Evolutionary conservation across 2,329 filamentous ascomycete species (phyloP), one percentile per base, ranked within the genome.

Genomic region (Colletotrichum sp.): DNA sequence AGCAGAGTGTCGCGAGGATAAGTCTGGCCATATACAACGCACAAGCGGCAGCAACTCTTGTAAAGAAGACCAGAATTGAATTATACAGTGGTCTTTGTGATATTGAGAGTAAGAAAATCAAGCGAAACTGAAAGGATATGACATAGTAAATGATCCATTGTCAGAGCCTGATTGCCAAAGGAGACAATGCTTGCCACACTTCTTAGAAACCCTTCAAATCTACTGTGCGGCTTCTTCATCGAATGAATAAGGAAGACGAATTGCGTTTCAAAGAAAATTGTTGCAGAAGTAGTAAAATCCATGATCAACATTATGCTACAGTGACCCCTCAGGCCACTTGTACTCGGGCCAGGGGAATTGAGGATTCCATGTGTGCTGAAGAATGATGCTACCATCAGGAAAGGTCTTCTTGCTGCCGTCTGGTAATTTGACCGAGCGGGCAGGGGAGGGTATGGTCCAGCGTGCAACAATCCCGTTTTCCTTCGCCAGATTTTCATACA

Each of bases 321-420:
- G 4, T 3, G 65, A 68, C 12, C n/a, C 65, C 13, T 68, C 65
- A 26, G 65, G 65, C 65, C 65, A 68, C 13, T n/a, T 36, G 13
- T 68, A 68, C 44, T 68, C 21, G 6, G 65, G 65, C 65, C 65
- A 68, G 8, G 15, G 49, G n/a, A 79, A 79, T 10, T 80, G 72
- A 5, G 78, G 79, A 64, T 81, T 64, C 9, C 72, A 78, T 2
- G 30, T 66, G 13, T 78, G 21, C 12, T 78, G 69, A 21, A 81
- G 63, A 32, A 71, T 36, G 13, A 80, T 70, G 9, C 76, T 79
- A 7, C 79, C 80, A 26, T 79, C 74, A 1, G 79, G 80, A 15
- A 79, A 80, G 9, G 76, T 71, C 36, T 76, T 79, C 52, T 49
- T 68, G 10, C 75, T 76, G 5, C 79, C 77, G 75, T 80, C 79